Evolutionary conservation across 176 grass and related monocot species (phyloP), one percentile per base, ranked within the genome.

Genomic region (Paspalum vaginatum): DNA sequence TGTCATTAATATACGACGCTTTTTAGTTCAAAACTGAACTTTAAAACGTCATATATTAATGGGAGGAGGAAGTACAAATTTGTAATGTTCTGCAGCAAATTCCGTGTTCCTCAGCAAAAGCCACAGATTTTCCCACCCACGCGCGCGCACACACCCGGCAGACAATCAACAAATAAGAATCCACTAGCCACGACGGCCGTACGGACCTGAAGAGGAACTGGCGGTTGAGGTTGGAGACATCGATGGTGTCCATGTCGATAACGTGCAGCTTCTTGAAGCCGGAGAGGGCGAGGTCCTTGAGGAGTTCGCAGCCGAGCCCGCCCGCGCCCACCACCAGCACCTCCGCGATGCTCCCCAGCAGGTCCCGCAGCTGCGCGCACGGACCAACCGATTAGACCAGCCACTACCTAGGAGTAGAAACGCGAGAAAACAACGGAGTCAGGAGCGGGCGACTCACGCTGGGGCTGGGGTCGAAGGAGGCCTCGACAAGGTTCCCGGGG

Each of bases 181-280:
- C 69, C 45, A 41, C 54, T 17, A 5, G 37, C n/a, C 15, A 2
- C 8, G 6, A 21, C 10, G 75, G 6, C 18, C 44, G 1, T 20
- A 24, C 46, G 64, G 9, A 98, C 96, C 96, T 98, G 88, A 98
- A 98, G 54, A 98, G 90, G 86, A 98, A 98, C 93, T 98, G 92
- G 53, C 96, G 90, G 70, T 95, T 95, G 85, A 98, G 92, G 61
- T 98, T 98, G 78, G 96, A 98, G 11, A 98, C 88, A 67, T 98
- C 96, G 61, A 98, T 98, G 80, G 96, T 98, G 83, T 98, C 96
- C 92, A 98, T 98, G 71, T 98, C 96, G 44, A 98, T 98, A 68
- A 98, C 96, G 65, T 98, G 92, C 26, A 98, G 86, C 27, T 88
- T 91, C 85, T 91, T 98, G 81, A 98, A 98, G 12, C 96, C 96